Percentiles rank a stretch among this genome's conserved stretches.
These are phyloP conservation scores for Scleroderma bovista DNA, from an alignment of 768 basidiomycete species.

Conservation along the genomic window DNA sequence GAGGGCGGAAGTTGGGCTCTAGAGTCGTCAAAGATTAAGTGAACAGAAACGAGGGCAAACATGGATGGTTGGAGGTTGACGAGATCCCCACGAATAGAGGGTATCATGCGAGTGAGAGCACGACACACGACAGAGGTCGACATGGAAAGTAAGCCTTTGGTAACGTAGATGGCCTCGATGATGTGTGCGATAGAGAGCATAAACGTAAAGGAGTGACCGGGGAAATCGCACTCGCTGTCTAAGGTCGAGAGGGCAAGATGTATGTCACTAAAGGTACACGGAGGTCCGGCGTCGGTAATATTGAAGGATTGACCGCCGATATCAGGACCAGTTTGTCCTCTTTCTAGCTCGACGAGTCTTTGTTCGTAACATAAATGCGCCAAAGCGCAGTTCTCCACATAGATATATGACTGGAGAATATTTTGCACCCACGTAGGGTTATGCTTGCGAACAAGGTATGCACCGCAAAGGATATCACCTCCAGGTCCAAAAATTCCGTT, in stretches of 20 bases:
- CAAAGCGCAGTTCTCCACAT: constrained; percentile 72
- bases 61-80: constrained; percentile 56
- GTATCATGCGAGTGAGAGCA: constrained; percentile 35
- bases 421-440: constrained; percentile 61
- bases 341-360: constrained; percentile 52
- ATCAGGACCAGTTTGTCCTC: constrained; percentile 45
- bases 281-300: constrained; percentile 60
- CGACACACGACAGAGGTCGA: constrained; percentile 24
- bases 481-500: constrained; percentile 74
- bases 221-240: constrained; percentile 53
- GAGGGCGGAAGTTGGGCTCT: constrained; percentile 49
- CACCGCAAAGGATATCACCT: constrained; percentile 63
- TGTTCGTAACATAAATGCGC: constrained; percentile 72
- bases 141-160: constrained; percentile 36
- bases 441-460: constrained; percentile 52
- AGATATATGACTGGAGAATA: constrained; percentile 58
- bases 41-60: constrained; percentile 47
- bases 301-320: constrained; percentile 70
- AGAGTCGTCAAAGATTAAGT: constrained; percentile 63
- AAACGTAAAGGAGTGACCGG: constrained; percentile 49
- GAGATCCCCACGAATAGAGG: constrained; percentile 43
- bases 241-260: constrained; percentile 52
- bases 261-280: constrained; percentile 58
- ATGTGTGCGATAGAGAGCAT: constrained; percentile 61
- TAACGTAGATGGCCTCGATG: constrained; percentile 51